These are phyloP conservation scores for Clathrospora elynae DNA, from an alignment of 2,329 filamentous ascomycete species.

Conservation along the genomic window DNA sequence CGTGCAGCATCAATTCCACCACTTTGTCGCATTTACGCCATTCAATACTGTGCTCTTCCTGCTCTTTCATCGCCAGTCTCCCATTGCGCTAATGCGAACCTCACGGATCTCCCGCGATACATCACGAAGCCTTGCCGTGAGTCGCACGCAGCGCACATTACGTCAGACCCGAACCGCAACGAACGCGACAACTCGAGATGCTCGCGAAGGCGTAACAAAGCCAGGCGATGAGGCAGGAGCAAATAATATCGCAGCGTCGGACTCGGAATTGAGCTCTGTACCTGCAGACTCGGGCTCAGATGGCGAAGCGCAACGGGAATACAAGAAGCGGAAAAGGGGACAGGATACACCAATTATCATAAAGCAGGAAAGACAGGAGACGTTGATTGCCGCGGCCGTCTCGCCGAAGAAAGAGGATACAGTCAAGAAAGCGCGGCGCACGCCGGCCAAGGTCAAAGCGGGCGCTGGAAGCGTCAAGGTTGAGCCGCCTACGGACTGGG, in stretches of 20 bases:
- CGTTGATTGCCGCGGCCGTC: constrained; percentile 19
- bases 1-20: too few relatives aligned
- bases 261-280: constrained; percentile 42
- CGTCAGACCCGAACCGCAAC: constrained; percentile 40
- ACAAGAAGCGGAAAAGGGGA: constrained; percentile 57
- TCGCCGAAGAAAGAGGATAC: constrained; percentile 35
- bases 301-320: constrained; percentile 17
- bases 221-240: constrained; percentile 17
- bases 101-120: constrained; percentile 48
- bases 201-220: constrained; percentile 10
- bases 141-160: constrained; percentile 32
- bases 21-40: too few relatives aligned
- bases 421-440: constrained; percentile 46
- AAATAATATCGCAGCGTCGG: constrained; percentile 21
- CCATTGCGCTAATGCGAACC: constrained; percentile 39
- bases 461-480: constrained; percentile 49
- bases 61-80: too few relatives aligned
- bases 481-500: constrained; percentile 78
- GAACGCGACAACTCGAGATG: constrained; percentile 29
- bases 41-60: too few relatives aligned
- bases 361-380: constrained; percentile 39
- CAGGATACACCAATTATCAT: constrained; percentile 38
- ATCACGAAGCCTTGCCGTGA: constrained; percentile 38
- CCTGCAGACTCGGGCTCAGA: constrained; percentile 36
- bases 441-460: constrained; percentile 40